Evolutionary conservation across 202 grass and related monocot species (phyloP), one percentile per base, ranked within the genome.

Genomic region (Zizania palustris): DNA sequence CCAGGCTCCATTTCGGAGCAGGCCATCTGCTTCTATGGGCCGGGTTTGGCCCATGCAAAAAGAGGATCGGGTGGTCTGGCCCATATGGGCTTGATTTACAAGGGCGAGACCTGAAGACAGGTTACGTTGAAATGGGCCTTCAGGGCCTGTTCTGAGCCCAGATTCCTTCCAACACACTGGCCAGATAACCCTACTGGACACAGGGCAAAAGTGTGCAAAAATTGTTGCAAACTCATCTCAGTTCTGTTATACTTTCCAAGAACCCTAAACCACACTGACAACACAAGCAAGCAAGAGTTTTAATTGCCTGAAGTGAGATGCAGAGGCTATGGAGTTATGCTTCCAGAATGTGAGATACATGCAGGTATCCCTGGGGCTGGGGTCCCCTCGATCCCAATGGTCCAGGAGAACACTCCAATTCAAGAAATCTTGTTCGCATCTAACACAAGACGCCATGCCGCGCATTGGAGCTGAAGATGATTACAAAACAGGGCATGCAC

Each of bases 361-460:
- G 33, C 9, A 19, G 62, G 62, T 61, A 36, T 61, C 59, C n/a
- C n/a, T n/a, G n/a, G n/a, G n/a, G n/a, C 18, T 5, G 38, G 15
- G 37, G 38, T 42, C 9, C 9, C 28, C 28, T 28, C n/a, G n/a
- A n/a, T n/a, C 63, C 46, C 14, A 42, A 12, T 56, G 38, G 75
- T 67, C 46, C 63, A 16, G 7, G 0, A 34, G 19, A 78, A 56
- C 13, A 56, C 63, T 55, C 36, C 3, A 45, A 22, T 18, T 22
- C 44, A 70, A 79, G 41, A 6, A 70, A 48, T 9, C 15, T 68
- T 69, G 53, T 38, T 35, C 13, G 55, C 40, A 56, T 36, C 14
- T 41, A 16, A 16, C 7, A 61, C 55, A 61, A 71, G 44, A 6
- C 10, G 35, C 44, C 78, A 71, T 33, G 10, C 4, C 62, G 50